Evolutionary conservation across 225 moss, liverwort and hornwort genomes (phyloP).

Genomic region (Sphagnum contortum): DNA sequence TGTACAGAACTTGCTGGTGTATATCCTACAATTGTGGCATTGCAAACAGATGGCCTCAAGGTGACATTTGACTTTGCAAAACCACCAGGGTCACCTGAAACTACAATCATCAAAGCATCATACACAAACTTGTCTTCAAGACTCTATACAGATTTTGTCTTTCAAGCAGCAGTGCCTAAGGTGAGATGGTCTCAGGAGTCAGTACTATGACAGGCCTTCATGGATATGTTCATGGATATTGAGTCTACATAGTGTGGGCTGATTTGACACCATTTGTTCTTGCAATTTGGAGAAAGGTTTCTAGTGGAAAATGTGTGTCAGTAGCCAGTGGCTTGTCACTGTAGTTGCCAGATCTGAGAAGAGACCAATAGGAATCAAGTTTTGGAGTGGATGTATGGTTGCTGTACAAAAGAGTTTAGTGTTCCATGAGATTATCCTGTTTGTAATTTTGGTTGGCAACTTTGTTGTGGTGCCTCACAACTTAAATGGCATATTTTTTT

Average conservation of each 20-base stretch:
- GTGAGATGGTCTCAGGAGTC: constrained; percentile 13
- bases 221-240: not conserved
- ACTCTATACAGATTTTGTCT: constrained; percentile 76
- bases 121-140: constrained; percentile 55
- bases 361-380: not conserved
- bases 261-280: too few relatives aligned
- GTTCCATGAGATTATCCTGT: not conserved
- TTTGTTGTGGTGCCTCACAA: not conserved
- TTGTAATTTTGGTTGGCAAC: not conserved
- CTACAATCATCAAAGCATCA: constrained; percentile 55
- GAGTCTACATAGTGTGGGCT: not conserved
- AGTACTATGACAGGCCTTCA: not conserved
- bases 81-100: constrained; percentile 37
- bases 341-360: not conserved
- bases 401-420: not conserved
- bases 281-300: not conserved
- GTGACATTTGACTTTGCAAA: constrained; percentile 74
- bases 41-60: constrained; percentile 66
- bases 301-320: not conserved
- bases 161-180: constrained; percentile 95
- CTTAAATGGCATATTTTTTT: not conserved
- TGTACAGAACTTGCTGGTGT: constrained; percentile 11
- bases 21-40: constrained; percentile 57
- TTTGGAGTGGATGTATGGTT: not conserved
- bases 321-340: constrained; percentile 1